Conservation (phyloP, 768 basidiomycete species). For the Trametes villosa region DNA sequence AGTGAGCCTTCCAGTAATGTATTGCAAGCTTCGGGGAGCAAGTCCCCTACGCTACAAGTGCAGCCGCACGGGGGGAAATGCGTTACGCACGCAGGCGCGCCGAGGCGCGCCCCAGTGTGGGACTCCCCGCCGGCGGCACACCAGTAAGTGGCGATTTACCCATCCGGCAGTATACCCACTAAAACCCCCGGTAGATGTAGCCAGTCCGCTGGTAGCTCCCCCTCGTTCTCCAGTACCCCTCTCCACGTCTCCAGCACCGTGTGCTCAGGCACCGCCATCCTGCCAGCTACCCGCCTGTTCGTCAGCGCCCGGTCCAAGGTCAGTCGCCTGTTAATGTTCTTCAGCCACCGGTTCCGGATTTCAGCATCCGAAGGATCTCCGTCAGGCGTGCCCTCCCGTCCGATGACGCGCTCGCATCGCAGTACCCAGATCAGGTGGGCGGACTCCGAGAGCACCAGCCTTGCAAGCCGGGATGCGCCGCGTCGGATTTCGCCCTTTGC, state of each 20-base stretch:
- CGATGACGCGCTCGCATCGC: conserved; percentile 16
- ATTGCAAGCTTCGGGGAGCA: too few species aligned
- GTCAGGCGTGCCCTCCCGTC: neutral
- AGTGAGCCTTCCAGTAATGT: too few species aligned
- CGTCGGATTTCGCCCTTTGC: neutral
- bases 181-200: neutral
- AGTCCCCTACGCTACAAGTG: too few species aligned
- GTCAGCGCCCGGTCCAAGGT: neutral
- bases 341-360: neutral
- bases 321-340: neutral
- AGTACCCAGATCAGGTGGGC: conserved; percentile 22
- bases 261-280: neutral
- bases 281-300: neutral
- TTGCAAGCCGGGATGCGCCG: neutral
- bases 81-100: neutral
- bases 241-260: neutral
- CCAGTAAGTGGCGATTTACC: neutral
- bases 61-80: neutral
- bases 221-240: neutral
- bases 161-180: neutral
- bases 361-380: neutral
- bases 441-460: conserved; percentile 11
- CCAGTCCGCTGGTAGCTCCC: neutral
- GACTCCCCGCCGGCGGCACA: neutral
- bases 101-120: neutral